Conservation (phyloP, 2,329 filamentous ascomycete genomes). For the Botrytis fragariae region DNA sequence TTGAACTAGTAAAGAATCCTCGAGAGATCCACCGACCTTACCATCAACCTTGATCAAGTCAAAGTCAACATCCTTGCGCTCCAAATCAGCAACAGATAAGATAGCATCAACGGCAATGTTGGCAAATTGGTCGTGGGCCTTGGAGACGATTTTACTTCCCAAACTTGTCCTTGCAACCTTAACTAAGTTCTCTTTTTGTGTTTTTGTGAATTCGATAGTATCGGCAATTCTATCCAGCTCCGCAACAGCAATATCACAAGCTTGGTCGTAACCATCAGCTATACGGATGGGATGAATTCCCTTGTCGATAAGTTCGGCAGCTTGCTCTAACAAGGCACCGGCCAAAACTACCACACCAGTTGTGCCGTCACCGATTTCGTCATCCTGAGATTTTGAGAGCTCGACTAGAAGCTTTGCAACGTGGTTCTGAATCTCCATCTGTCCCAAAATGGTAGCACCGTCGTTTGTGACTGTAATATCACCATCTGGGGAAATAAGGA, state of each 20-base stretch:
- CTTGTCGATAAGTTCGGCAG: slow-evolving; percentile 97
- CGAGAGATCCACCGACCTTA: slow-evolving; percentile 90
- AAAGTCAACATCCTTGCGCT: slow-evolving; percentile 96
- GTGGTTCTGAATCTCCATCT: slow-evolving; percentile 99
- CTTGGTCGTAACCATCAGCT: slow-evolving; percentile 96
- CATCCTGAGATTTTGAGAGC: slow-evolving; percentile 96
- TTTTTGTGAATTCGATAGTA: slow-evolving; percentile 77
- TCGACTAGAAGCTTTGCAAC: slow-evolving; percentile 96
- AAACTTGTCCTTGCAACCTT: slow-evolving; percentile 95
- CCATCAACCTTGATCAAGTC: slow-evolving; percentile 99
- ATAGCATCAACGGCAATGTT: slow-evolving; percentile 97
- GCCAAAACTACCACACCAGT: slow-evolving; percentile 96
- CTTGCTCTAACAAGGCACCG: slow-evolving; percentile 91
- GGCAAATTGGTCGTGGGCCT: slow-evolving; percentile 96
- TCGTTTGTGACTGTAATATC: slow-evolving; percentile 99
- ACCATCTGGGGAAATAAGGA: slow-evolving; percentile 95
- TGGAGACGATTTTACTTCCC: slow-evolving; percentile 98
- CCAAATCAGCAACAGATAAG: slow-evolving; percentile 90
- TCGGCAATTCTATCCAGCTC: slow-evolving; percentile 94
- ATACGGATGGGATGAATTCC: slow-evolving; percentile 98
- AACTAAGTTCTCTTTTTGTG: slow-evolving; percentile 79
- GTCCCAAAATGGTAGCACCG: slow-evolving; percentile 92
- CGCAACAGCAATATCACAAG: slow-evolving; percentile 91
- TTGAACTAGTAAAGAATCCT: slow-evolving; percentile 93
- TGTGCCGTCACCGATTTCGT: slow-evolving; percentile 97